These are phyloP conservation scores for Globisporangium heterothallicum DNA, from an alignment of 352 stramenopile genomes.

Conservation along the genomic window DNA sequence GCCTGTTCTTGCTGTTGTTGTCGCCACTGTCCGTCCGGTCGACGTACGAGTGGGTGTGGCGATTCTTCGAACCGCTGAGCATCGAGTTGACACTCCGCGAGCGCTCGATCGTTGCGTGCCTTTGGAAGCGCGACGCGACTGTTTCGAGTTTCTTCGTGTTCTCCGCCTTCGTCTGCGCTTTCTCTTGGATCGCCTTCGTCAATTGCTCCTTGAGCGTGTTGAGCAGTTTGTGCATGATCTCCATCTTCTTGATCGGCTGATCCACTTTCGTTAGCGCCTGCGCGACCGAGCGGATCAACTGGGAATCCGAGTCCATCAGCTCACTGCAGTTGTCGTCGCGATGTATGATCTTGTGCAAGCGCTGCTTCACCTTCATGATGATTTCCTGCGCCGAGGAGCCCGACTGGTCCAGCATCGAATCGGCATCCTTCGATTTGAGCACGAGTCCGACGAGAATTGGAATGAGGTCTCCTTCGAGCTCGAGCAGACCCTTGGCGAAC, in stretches of 20 bases:
- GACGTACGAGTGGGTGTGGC: conserved; percentile 55
- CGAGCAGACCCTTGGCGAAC: conserved; percentile 98
- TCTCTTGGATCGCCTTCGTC: conserved; percentile 73
- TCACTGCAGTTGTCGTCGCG: conserved; percentile 73
- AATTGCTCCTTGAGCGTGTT: conserved; percentile 92
- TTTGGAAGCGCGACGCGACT: conserved; percentile 14
- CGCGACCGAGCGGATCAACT: conserved; percentile 75
- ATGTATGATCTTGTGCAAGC: conserved; percentile 84
- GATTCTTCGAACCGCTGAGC: conserved; percentile 19
- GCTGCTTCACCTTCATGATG: conserved; percentile 87
- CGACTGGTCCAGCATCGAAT: conserved; percentile 98
- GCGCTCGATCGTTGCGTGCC: conserved; percentile 42
- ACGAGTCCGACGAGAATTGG: conserved; percentile 97
- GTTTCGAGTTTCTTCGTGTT: conserved; percentile 44
- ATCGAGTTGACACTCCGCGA: conserved; percentile 67
- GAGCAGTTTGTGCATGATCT: conserved; percentile 88
- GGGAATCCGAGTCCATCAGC: conserved; percentile 72
- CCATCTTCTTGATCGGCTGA: conserved; percentile 94
- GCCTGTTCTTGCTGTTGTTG: conserved; percentile 13
- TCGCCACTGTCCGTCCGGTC: conserved; percentile 25
- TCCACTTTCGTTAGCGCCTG: conserved; percentile 72
- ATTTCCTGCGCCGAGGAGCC: conserved; percentile 92
- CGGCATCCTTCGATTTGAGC: conserved; percentile 84
- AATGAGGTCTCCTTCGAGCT: conserved; percentile 98
- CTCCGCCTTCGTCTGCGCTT: conserved; percentile 54